These are phyloP conservation scores for Fusarium palustre DNA, from an alignment of 2,329 filamentous ascomycete species.

Conservation along the genomic window DNA sequence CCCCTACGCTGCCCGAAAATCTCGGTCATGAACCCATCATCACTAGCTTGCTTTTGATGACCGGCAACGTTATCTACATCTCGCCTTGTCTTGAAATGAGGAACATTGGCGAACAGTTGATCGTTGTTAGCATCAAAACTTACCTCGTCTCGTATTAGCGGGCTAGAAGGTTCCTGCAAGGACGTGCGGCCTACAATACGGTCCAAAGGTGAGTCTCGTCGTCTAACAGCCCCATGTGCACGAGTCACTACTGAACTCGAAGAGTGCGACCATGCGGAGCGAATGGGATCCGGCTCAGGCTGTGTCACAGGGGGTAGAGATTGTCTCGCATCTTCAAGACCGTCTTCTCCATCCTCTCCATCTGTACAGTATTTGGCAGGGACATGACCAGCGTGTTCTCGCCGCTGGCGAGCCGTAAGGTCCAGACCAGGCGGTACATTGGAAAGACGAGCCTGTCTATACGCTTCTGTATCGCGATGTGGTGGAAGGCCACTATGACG, in stretches of 20 bases:
- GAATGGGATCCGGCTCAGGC: neutral
- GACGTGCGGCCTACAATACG: neutral
- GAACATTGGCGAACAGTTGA: conserved; percentile 34
- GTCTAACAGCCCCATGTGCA: neutral
- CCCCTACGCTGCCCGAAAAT: neutral
- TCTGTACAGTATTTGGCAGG: neutral
- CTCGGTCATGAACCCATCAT: neutral
- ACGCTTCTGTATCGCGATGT: neutral
- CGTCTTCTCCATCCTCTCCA: neutral
- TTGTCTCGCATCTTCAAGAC: neutral
- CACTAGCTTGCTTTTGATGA: conserved; percentile 1
- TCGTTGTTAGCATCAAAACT: conserved; percentile 35
- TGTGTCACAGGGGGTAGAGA: neutral
- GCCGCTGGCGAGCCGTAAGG: conserved; percentile 16
- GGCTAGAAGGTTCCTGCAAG: neutral
- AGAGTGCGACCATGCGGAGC: conserved; percentile 25
- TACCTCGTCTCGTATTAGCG: conserved; percentile 8
- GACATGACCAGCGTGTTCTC: conserved; percentile 6
- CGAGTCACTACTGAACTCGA: conserved; percentile 4
- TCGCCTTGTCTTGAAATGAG: conserved; percentile 8
- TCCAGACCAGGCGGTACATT: conserved; percentile 10
- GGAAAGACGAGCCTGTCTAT: conserved; percentile 6
- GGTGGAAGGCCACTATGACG: neutral
- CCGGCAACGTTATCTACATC: conserved; percentile 28
- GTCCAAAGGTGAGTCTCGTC: neutral